phyloP scores from a whole-genome alignment of 352 stramenopile species.

The Phytopythium delawarense region DNA sequence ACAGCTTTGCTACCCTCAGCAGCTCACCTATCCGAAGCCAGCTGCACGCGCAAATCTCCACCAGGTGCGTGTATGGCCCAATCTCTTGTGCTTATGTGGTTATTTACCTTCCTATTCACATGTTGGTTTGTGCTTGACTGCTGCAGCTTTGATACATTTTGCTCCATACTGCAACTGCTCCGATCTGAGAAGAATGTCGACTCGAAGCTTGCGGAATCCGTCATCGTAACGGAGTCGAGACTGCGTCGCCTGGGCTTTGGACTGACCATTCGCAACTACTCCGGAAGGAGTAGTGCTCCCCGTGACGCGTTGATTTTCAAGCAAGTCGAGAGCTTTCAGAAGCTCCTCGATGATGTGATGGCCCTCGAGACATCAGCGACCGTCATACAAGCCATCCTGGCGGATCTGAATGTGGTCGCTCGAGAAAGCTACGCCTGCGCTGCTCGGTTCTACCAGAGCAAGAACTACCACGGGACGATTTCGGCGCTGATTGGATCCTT shows the following conservation, averaged over 20 bases:
- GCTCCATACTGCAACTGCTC: slow-evolving; percentile 17
- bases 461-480: slow-evolving; percentile 35
- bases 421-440: slow-evolving; percentile 61
- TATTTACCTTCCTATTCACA: too few relatives aligned
- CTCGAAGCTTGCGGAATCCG: slow-evolving; percentile 15
- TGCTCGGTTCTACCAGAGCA: slow-evolving; percentile 41
- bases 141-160: slow-evolving; percentile 29
- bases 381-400: slow-evolving; percentile 34
- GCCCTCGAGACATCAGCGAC: slow-evolving; percentile 9
- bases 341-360: slow-evolving; percentile 40
- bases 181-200: slow-evolving; percentile 12
- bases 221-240: slow-evolving; percentile 38
- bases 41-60: slow-evolving; percentile 29
- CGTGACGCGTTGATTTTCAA: slow-evolving; percentile 14
- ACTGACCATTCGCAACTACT: slow-evolving; percentile 18
- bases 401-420: slow-evolving; percentile 56
- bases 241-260: slow-evolving; percentile 40
- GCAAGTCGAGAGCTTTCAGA: slow-evolving; percentile 24
- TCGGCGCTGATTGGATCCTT: slow-evolving; percentile 41
- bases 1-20: slow-evolving; percentile 30
- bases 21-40: slow-evolving; percentile 20
- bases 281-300: not conserved
- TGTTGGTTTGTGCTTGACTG: slow-evolving; percentile 8
- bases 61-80: slow-evolving; percentile 18
- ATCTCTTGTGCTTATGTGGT: not conserved